Evolutionary conservation across 768 basidiomycete genomes (phyloP).

Genomic region (Collybia mongolica): DNA sequence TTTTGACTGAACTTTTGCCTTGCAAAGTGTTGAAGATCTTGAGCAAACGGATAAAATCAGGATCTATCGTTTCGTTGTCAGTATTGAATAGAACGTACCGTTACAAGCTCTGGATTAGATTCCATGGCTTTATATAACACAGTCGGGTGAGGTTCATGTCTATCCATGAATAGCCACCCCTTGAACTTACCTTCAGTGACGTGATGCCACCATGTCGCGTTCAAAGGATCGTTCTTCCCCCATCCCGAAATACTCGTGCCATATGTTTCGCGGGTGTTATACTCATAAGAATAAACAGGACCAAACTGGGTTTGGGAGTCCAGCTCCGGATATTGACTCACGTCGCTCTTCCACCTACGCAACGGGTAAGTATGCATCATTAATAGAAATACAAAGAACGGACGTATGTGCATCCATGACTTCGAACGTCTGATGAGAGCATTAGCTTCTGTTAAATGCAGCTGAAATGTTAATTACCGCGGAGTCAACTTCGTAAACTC

Average conservation of each 20-base stretch:
- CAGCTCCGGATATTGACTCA: conserved; percentile 54
- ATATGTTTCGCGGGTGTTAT: conserved; percentile 68
- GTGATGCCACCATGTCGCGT: conserved; percentile 82
- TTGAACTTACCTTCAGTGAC: conserved; percentile 63
- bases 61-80: background rate
- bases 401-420: conserved; percentile 78
- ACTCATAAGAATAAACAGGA: conserved; percentile 65
- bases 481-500: conserved; percentile 72
- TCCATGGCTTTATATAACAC: conserved; percentile 48
- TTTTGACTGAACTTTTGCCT: conserved; percentile 63
- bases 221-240: conserved; percentile 64
- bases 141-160: background rate
- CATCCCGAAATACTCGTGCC: conserved; percentile 57
- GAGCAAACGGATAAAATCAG: background rate
- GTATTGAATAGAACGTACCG: conserved; percentile 40
- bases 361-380: background rate
- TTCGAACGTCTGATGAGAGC: conserved; percentile 62
- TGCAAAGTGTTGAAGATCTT: conserved; percentile 70
- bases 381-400: conserved; percentile 19
- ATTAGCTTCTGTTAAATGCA: background rate
- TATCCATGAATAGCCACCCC: background rate
- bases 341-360: conserved; percentile 63
- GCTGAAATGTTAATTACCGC: conserved; percentile 37
- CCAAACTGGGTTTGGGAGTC: conserved; percentile 56
- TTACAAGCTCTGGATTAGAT: conserved; percentile 52